Conservation (phyloP, 345 rosid genomes). For the Hypericum androsaemum region DNA sequence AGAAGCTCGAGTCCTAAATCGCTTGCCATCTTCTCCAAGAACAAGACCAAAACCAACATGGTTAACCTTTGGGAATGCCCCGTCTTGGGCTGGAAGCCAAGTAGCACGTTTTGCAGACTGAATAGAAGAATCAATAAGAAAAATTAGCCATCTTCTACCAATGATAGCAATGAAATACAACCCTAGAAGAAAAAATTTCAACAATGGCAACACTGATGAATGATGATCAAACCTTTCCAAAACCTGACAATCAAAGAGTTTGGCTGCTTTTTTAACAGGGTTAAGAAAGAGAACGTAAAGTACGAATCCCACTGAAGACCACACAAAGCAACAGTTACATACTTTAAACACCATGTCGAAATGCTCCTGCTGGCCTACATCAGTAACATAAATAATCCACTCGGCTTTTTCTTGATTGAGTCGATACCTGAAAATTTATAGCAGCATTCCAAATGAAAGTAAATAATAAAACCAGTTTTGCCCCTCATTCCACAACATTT, state of each 20-base stretch:
- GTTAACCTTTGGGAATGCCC: constrained; percentile 48
- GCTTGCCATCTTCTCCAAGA: constrained; percentile 87
- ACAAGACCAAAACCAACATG: constrained; percentile 98
- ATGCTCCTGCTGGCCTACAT: constrained; percentile 95
- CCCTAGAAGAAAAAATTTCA: no score
- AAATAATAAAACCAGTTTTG: not conserved
- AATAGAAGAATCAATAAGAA: constrained; percentile 12
- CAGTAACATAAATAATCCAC: constrained; percentile 93
- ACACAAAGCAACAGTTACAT: constrained; percentile 17
- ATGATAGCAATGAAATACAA: not conserved
- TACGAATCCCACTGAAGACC: constrained; percentile 4
- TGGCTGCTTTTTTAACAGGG: no score
- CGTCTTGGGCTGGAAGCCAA: constrained; percentile 64
- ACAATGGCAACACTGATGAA: no score
- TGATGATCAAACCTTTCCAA: no score
- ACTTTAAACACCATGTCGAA: constrained; percentile 89
- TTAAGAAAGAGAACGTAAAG: no score
- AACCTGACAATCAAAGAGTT: no score
- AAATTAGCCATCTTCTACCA: constrained; percentile 6
- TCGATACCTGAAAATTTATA: constrained; percentile 59
- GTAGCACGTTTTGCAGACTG: constrained; percentile 90
- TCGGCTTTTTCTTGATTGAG: constrained; percentile 89
- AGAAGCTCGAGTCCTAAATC: constrained; percentile 70
- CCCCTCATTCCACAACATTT: no score
- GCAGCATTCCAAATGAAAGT: not conserved